Conservation (phyloP, 345 rosid species). For the Turnera subulata region DNA sequence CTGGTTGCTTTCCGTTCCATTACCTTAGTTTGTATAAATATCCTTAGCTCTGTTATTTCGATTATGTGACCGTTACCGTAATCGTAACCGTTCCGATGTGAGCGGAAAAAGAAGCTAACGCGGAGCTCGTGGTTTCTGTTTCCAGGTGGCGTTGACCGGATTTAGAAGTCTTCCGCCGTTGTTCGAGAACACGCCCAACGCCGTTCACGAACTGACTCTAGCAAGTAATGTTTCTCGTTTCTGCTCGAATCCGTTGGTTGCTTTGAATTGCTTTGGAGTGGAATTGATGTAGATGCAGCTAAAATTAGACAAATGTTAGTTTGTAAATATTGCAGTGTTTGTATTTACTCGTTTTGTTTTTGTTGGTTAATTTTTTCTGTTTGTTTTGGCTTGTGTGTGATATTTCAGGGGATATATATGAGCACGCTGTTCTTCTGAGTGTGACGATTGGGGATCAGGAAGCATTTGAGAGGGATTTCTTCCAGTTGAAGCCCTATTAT, state of each 20-base stretch:
- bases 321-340: not conserved
- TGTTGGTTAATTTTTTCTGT: no score
- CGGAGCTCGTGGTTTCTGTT: not conserved
- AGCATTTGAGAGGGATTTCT: conserved; percentile 94
- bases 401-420: conserved; percentile 78
- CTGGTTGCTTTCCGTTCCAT: no score
- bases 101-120: no score
- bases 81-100: no score
- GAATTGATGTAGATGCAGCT: not conserved
- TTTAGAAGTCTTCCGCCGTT: conserved; percentile 84
- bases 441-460: conserved; percentile 91
- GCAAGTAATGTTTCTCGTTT: conserved; percentile 51
- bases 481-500: conserved; percentile 89
- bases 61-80: not conserved
- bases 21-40: no score
- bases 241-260: no score
- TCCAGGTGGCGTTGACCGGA: conserved; percentile 72
- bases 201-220: conserved; percentile 58
- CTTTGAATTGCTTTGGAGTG: not conserved
- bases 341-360: not conserved
- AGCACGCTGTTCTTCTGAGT: conserved; percentile 87
- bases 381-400: not conserved
- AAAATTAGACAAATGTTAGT: not conserved
- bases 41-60: not conserved
- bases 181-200: conserved; percentile 68